Conservation (phyloP, 306 rosid genomes). For the Quercus robur region DNA sequence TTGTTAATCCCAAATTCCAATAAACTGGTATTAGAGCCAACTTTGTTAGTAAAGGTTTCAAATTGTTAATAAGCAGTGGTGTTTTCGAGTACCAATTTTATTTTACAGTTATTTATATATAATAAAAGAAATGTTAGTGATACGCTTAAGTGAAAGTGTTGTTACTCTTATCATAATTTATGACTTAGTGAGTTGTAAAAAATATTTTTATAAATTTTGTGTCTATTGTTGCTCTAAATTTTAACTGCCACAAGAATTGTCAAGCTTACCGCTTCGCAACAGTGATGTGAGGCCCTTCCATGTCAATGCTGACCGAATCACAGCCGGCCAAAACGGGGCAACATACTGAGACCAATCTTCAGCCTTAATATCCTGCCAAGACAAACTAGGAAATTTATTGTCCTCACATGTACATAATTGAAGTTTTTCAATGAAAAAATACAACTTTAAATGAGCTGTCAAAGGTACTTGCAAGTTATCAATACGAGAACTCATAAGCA, state of each 20-base stretch:
- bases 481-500: not conserved
- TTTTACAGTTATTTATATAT: too few relatives aligned
- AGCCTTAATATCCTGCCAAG: conserved; percentile 63
- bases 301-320: conserved; percentile 73
- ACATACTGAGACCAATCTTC: conserved; percentile 84
- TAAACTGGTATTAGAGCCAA: too few relatives aligned
- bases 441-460: not conserved
- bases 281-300: conserved; percentile 83
- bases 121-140: too few relatives aligned
- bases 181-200: too few relatives aligned
- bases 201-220: too few relatives aligned
- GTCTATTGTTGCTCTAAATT: not conserved
- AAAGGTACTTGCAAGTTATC: not conserved
- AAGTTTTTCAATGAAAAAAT: not conserved
- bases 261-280: conserved; percentile 33
- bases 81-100: too few relatives aligned
- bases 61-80: too few relatives aligned
- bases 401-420: not conserved
- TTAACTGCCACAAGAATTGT: not conserved
- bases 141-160: too few relatives aligned
- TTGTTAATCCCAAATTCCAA: too few relatives aligned
- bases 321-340: conserved; percentile 97
- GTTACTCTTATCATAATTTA: too few relatives aligned
- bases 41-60: too few relatives aligned
- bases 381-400: not conserved